A percentile compares a stretch with the other conserved stretches of the same genome.
These are phyloP conservation scores for Chlamydomonas incerta DNA, from an alignment of 139 green algal genomes.

Conservation along the genomic window DNA sequence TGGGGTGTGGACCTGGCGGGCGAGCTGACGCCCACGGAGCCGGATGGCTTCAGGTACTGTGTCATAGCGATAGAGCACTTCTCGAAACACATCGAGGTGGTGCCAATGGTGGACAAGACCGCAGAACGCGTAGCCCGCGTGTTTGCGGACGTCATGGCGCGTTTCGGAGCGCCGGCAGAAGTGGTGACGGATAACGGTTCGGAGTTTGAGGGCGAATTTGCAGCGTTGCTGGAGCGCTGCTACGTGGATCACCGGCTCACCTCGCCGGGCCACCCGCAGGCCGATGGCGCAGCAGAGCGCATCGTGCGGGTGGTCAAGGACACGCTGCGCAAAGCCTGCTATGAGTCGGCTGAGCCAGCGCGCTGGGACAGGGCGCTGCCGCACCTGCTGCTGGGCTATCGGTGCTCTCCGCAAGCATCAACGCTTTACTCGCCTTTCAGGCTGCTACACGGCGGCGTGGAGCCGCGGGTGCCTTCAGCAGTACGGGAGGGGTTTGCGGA, in stretches of 20 bases:
- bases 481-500: too few species aligned
- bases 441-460: too few species aligned
- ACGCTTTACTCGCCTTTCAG: too few species aligned
- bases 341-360: too few species aligned
- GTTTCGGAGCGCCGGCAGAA: slow-evolving; percentile 32
- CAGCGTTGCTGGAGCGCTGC: slow-evolving; percentile 36
- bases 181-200: slow-evolving; percentile 49
- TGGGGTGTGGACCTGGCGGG: neutral
- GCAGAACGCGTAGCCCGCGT: neutral
- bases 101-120: slow-evolving; percentile 42
- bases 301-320: too few species aligned
- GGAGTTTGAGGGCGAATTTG: slow-evolving; percentile 49
- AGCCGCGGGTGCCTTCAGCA: too few species aligned
- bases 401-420: slow-evolving; percentile 34
- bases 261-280: slow-evolving; percentile 51
- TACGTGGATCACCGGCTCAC: neutral
- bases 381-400: slow-evolving; percentile 49
- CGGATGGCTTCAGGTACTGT: slow-evolving; percentile 33
- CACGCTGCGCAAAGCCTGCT: too few species aligned
- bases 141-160: slow-evolving; percentile 29
- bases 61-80: slow-evolving; percentile 54
- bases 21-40: neutral
- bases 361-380: slow-evolving; percentile 31
- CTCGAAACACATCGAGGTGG: slow-evolving; percentile 39
- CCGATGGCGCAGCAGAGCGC: too few species aligned